Evolutionary conservation across 2,329 filamentous ascomycete species (phyloP).

Genomic region (Conoideocrella luteorostrata): DNA sequence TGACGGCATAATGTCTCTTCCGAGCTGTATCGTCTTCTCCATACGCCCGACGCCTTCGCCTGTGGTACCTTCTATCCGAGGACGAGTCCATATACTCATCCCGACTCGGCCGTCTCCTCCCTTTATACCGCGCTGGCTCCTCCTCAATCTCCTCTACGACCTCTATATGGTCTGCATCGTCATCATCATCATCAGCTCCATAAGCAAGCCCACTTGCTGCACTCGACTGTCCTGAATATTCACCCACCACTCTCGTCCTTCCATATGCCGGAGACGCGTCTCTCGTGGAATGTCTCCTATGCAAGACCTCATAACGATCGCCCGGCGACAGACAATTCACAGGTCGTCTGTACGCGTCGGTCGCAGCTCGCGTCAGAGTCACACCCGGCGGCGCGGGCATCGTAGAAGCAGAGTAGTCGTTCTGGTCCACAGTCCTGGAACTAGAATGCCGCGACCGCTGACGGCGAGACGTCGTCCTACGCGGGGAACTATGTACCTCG

Average conservation of each 20-base stretch:
- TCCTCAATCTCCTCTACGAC: slow-evolving; percentile 20
- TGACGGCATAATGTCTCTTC: slow-evolving; percentile 16
- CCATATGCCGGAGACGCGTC: slow-evolving; percentile 12
- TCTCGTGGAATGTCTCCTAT: slow-evolving; percentile 10
- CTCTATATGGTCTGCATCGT: slow-evolving; percentile 15
- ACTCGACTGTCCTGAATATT: slow-evolving; percentile 5
- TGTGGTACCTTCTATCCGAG: slow-evolving; percentile 16
- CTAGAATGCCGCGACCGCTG: slow-evolving; percentile 11
- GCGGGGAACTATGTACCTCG: slow-evolving; percentile 25
- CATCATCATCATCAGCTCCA: slow-evolving; percentile 2
- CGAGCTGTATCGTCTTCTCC: slow-evolving; percentile 17
- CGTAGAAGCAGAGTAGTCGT: slow-evolving; percentile 14
- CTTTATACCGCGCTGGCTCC: slow-evolving; percentile 11
- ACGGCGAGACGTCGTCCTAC: slow-evolving; percentile 20
- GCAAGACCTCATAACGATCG: slow-evolving; percentile 9
- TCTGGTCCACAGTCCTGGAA: slow-evolving; percentile 21
- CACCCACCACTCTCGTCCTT: background rate
- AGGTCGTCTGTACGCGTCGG: slow-evolving; percentile 24
- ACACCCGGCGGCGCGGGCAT: slow-evolving; percentile 20
- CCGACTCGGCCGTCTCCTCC: slow-evolving; percentile 16
- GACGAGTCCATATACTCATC: slow-evolving; percentile 22
- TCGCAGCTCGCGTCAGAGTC: slow-evolving; percentile 18
- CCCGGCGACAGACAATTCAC: slow-evolving; percentile 20
- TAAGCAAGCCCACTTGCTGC: slow-evolving; percentile 5
- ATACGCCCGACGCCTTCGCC: slow-evolving; percentile 16